Evolutionary conservation across 2,329 filamentous ascomycete genomes (phyloP), one percentile per base, ranked within the genome.

Genomic region (Thelonectria discophora): DNA sequence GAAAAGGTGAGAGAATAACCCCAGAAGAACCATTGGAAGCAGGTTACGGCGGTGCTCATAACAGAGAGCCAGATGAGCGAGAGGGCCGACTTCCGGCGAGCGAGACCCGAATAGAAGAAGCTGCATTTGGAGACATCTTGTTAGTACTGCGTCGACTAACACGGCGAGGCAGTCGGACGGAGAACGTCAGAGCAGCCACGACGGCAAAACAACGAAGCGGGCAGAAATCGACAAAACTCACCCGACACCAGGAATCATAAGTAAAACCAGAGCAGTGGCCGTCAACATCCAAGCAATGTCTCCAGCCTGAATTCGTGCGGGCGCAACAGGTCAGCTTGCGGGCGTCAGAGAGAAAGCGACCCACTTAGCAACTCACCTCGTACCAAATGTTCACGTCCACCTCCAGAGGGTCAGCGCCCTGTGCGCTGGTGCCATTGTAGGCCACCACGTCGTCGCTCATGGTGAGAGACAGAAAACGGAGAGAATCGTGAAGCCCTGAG

Each of bases 11-110:
- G 79, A 5, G 90, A 93, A 76, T 92, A 95, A 42, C 92, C 92
- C 92, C 92, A 95, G 82, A 95, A 93, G 82, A 97, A 97, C 93
- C 93, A 97, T 77, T 97, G 93, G 78, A 97, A 96, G 24, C 88
- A 90, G 37, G 92, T 89, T 52, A 97, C 90, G 12, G 90, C 93
- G 1, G 89, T 88, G 18, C 92, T 87, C 91, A 97, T 96, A 74
- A 96, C 83, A 4, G 92, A 94, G 21, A 97, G 88, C 92, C 92
- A 97, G 77, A 97, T 92, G 63, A 97, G 82, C 20, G 93, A 95
- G 55, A 97, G 82, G 8, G 93, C 93, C 0, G 93, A 96, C 80
- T 97, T 97, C 74, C 93, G 85, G 63, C 93, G 89, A 18, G 93
- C 93, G 18, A 97, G 88, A 63, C 93, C 93, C 12, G 92, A 96